phyloP scores from a whole-genome alignment of 2,329 filamentous ascomycete genomes.

The Magnaporthales sp. region DNA sequence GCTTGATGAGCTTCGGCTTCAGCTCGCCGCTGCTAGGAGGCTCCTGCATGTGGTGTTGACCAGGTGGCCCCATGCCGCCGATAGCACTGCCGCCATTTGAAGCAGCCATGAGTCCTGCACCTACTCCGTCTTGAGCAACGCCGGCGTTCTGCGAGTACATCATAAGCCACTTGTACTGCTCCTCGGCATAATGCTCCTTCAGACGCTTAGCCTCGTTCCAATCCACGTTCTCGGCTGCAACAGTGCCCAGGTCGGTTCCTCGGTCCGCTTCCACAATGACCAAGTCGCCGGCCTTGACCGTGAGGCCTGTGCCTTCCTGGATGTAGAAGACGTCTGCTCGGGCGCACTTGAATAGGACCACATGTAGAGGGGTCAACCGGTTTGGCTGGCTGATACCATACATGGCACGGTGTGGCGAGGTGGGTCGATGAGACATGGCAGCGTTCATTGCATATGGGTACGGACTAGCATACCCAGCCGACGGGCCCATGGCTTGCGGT shows the following conservation, averaged over 20 bases:
- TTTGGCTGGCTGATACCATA: slow-evolving; percentile 53
- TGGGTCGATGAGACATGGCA: slow-evolving; percentile 38
- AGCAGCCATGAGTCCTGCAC: slow-evolving; percentile 54
- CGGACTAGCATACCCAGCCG: slow-evolving; percentile 24
- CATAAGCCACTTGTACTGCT: slow-evolving; percentile 98
- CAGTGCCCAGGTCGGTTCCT: slow-evolving; percentile 89
- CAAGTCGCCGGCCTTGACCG: slow-evolving; percentile 82
- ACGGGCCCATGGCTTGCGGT: slow-evolving; percentile 11
- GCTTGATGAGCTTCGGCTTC: slow-evolving; percentile 94
- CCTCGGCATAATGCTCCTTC: slow-evolving; percentile 86
- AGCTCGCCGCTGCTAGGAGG: slow-evolving; percentile 59
- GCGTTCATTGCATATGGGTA: slow-evolving; percentile 25
- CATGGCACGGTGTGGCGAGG: slow-evolving; percentile 53
- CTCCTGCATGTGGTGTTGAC: slow-evolving; percentile 65
- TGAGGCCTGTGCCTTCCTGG: slow-evolving; percentile 87
- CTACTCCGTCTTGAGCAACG: slow-evolving; percentile 49
- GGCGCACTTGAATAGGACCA: slow-evolving; percentile 95
- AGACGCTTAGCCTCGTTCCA: slow-evolving; percentile 81
- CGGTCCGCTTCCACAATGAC: slow-evolving; percentile 98
- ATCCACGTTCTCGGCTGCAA: slow-evolving; percentile 79
- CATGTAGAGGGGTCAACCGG: slow-evolving; percentile 66
- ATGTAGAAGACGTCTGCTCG: slow-evolving; percentile 95
- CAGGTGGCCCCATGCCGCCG: slow-evolving; percentile 69
- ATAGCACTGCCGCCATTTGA: slow-evolving; percentile 61
- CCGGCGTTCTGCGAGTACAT: slow-evolving; percentile 85